Percentiles rank a stretch among this genome's conserved stretches.
Evolutionary conservation across 1,139 yeast genomes (phyloP).

Genomic region (Kodamaea fungicola): DNA sequence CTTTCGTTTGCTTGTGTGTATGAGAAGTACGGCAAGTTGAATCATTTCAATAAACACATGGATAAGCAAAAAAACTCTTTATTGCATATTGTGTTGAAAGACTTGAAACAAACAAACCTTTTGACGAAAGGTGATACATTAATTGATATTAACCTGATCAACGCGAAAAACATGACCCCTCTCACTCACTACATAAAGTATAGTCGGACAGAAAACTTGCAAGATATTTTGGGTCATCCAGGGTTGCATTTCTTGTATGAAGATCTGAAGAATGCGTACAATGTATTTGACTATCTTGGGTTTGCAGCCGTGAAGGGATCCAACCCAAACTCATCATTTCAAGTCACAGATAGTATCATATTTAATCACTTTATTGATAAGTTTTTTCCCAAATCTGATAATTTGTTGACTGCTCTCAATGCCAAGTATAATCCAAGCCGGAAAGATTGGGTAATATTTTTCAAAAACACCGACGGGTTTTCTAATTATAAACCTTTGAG

Average conservation of each 20-base stretch:
- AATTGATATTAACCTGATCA: conserved; percentile 60
- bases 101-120: conserved; percentile 39
- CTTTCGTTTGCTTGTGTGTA: conserved; percentile 46
- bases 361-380: conserved; percentile 35
- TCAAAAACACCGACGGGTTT: conserved; percentile 15
- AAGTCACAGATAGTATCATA: conserved; percentile 43
- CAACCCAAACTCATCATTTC: conserved; percentile 35
- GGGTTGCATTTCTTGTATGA: conserved; percentile 42
- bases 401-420: conserved; percentile 26
- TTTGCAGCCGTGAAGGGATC: conserved; percentile 31
- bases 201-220: conserved; percentile 59
- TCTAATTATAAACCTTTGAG: conserved; percentile 32
- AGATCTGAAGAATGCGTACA: conserved; percentile 43
- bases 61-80: conserved; percentile 75
- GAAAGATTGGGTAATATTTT: conserved; percentile 36
- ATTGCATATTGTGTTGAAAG: conserved; percentile 61
- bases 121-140: conserved; percentile 27
- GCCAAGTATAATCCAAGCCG: conserved; percentile 31
- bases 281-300: conserved; percentile 40
- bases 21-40: conserved; percentile 32
- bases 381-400: conserved; percentile 2
- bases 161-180: conserved; percentile 63
- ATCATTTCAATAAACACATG: conserved; percentile 57
- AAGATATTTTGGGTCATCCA: conserved; percentile 41
- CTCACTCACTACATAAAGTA: conserved; percentile 69